These are phyloP conservation scores for Blastobotrys petasosporus DNA, from an alignment of 1,139 yeast genomes.

Conservation along the genomic window DNA sequence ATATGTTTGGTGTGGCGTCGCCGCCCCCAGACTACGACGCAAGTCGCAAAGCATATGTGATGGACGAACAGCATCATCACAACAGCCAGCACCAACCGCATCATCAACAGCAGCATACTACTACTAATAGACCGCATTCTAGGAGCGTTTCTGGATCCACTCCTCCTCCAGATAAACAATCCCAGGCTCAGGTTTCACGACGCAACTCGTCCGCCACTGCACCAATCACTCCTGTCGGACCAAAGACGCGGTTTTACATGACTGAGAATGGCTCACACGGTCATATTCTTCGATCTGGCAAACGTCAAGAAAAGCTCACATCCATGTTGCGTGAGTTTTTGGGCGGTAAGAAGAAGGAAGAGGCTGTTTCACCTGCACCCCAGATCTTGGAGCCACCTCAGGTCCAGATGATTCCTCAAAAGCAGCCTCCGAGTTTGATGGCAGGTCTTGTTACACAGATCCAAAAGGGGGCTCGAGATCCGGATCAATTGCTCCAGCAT, in stretches of 20 bases:
- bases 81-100: conserved; percentile 2
- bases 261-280: conserved; percentile 43
- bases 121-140: too few relatives aligned
- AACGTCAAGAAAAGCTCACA: conserved; percentile 75
- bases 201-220: conserved; percentile 7
- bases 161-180: too few relatives aligned
- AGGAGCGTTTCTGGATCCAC: too few relatives aligned
- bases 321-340: conserved; percentile 75
- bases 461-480: conserved; percentile 18
- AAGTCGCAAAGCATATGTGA: too few relatives aligned
- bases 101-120: too few relatives aligned
- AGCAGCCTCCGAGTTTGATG: conserved; percentile 26
- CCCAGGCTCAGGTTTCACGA: not conserved
- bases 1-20: conserved; percentile 13
- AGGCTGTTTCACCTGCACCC: conserved; percentile 21
- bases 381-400: not conserved
- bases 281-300: conserved; percentile 65
- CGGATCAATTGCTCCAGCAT: conserved; percentile 15
- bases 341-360: conserved; percentile 37
- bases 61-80: too few relatives aligned
- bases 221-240: not conserved
- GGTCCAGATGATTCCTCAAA: not conserved
- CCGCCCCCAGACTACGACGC: too few relatives aligned
- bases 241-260: conserved; percentile 15
- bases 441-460: conserved; percentile 23